A percentile compares a stretch with the other conserved stretches of the same genome.
Evolutionary conservation across 225 moss, liverwort and hornwort genomes (phyloP).

Genomic region (Polytrichum formosum): DNA sequence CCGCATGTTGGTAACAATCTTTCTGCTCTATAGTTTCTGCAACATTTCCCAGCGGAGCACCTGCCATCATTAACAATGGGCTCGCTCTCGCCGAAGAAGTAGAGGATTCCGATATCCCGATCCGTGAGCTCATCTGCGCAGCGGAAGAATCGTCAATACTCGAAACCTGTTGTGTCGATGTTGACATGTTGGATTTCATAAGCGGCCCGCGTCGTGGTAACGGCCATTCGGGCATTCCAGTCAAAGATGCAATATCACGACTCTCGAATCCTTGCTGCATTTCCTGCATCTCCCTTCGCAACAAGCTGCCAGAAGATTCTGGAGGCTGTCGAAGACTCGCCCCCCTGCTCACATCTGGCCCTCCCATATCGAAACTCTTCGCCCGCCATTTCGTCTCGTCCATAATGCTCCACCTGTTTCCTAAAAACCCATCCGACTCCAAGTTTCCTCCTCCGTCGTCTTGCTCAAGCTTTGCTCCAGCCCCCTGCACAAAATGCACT

Average conservation of each 20-base stretch:
- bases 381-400: constrained; percentile 28
- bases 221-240: constrained; percentile 21
- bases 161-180: no score
- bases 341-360: constrained; percentile 3
- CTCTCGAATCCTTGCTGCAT: constrained; percentile 26
- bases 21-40: neutral
- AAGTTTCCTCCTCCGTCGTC: constrained; percentile 11
- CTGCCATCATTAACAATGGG: constrained; percentile 15
- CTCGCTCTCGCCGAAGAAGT: constrained; percentile 24
- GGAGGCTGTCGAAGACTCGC: constrained; percentile 4
- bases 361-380: constrained; percentile 43
- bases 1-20: constrained; percentile 2
- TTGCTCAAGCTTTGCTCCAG: constrained; percentile 11
- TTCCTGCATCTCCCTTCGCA: constrained; percentile 37
- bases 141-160: no score
- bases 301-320: constrained; percentile 30
- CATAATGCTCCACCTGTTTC: neutral
- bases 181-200: no score
- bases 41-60: neutral
- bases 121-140: no score
- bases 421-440: no score
- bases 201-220: no score
- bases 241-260: constrained; percentile 1
- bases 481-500: constrained; percentile 31
- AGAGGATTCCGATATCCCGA: constrained; percentile 25